Percentiles rank a stretch among this genome's conserved stretches.
Evolutionary conservation across 805 yeast genomes (phyloP).

Genomic region (Suhomyces xylopsoci): DNA sequence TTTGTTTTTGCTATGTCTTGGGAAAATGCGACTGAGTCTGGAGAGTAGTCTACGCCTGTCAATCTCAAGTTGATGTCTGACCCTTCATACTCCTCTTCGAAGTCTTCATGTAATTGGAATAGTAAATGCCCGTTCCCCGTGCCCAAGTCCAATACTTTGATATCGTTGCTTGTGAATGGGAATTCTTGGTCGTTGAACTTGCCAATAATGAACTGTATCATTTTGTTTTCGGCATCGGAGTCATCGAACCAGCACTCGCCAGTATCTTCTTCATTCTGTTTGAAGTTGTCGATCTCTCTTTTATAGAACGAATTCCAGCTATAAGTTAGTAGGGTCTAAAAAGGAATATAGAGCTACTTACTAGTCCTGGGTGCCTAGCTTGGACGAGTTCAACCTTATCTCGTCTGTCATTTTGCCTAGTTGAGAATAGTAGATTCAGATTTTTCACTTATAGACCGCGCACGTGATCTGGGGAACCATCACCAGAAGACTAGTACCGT

Average conservation of each 20-base stretch:
- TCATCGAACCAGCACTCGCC: constrained; percentile 98
- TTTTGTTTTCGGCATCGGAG: constrained; percentile 83
- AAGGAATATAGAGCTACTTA: constrained; percentile 25
- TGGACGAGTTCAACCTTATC: constrained; percentile 65
- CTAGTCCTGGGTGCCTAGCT: constrained; percentile 84
- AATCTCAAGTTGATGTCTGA: constrained; percentile 12
- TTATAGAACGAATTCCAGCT: constrained; percentile 88
- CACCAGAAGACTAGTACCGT: neutral
- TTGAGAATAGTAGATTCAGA: neutral
- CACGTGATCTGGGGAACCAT: neutral
- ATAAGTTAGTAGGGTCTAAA: neutral
- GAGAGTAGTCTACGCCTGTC: constrained; percentile 82
- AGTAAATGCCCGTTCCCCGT: constrained; percentile 95
- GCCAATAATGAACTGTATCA: constrained; percentile 67
- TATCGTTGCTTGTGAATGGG: constrained; percentile 20
- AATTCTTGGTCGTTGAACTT: constrained; percentile 35
- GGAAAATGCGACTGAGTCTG: constrained; percentile 77
- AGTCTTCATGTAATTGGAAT: constrained; percentile 65
- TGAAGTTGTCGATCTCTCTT: constrained; percentile 67
- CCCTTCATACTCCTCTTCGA: constrained; percentile 48
- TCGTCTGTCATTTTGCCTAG: constrained; percentile 15
- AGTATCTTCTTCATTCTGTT: constrained; percentile 72
- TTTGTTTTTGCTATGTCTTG: constrained; percentile 46
- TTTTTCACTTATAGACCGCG: neutral
- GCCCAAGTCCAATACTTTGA: constrained; percentile 74